Base-by-base conservation (phyloP, 2,329 filamentous ascomycete genomes). In the Venturia aucupariae region DNA sequence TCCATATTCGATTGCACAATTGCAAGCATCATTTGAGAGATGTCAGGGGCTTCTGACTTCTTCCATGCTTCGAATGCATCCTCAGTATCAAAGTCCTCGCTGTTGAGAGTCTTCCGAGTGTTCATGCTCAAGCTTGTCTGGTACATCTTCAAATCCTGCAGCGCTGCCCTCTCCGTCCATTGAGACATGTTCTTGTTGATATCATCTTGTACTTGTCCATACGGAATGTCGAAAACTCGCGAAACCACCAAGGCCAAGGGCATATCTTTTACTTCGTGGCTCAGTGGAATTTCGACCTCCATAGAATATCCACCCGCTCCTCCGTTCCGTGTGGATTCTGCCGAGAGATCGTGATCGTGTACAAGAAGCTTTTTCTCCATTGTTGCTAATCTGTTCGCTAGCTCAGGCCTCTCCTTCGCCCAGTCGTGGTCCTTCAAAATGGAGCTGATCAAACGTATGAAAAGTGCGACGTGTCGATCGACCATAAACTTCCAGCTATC, bases 191-290 rank as follows among this genome's bases (percentile, higher is more conserved):
- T 85, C 60, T 86, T 84, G 75, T 96, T 89, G 72, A 99, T 90
- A 71, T 97, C 92, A 54, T 84, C 84, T 77, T 99, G 94, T 6
- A 92, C 88, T 69, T 94, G 87, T 1, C 87, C 86, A 68, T 89
- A 86, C 54, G 86, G 86, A 66, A 93, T 82, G 55, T 89, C 89
- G 76, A 97, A 99, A 67, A 97, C 90, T 70, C 84, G 87, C 61
- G 89, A 90, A 32, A 99, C 92, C 42, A 88, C 84, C 73, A 94
- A 88, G 35, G 96, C 94, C 77, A 97, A 84, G 44, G 88, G 88
- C 94, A 99, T 99, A 73, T 99, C 94, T 76, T 94, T 96, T 72
- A 97, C 88, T 75, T 97, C 90, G 75, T 96, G 90, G 72, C 86
- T 94, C 65, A 95, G 79, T 13, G 93, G 92, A 2, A 92, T 85